A percentile compares a stretch with the other conserved stretches of the same genome.
Evolutionary conservation across 208 protist genomes (phyloP).

Genomic region (Crithidia expoeki): DNA sequence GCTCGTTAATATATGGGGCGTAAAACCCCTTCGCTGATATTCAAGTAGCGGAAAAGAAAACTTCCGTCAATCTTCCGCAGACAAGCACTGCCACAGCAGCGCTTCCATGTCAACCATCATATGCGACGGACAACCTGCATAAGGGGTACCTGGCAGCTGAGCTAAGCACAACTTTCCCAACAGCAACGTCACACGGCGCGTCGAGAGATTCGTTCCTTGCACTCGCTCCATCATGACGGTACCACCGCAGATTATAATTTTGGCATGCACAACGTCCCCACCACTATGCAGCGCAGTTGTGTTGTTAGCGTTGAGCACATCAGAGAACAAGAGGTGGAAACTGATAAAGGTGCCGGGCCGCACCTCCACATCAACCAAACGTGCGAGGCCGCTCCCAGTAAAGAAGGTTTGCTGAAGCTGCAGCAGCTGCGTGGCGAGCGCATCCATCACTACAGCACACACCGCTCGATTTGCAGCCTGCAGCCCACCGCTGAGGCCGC

Average conservation of each 20-base stretch:
- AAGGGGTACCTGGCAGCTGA: background rate
- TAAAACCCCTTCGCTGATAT: too few species aligned
- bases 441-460: conserved; percentile 67
- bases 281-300: background rate
- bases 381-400: conserved; percentile 41
- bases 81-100: conserved; percentile 40
- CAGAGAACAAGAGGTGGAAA: conserved; percentile 35
- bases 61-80: background rate
- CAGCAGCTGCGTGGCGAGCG: conserved; percentile 53
- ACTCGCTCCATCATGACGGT: conserved; percentile 59
- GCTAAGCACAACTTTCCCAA: conserved; percentile 13
- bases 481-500: conserved; percentile 62
- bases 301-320: background rate
- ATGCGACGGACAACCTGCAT: background rate
- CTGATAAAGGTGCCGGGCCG: conserved; percentile 67
- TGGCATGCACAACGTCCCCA: conserved; percentile 35
- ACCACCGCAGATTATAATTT: conserved; percentile 34
- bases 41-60: background rate
- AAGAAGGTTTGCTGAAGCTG: conserved; percentile 50
- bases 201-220: conserved; percentile 33
- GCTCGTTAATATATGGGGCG: background rate
- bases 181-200: conserved; percentile 25
- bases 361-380: conserved; percentile 50
- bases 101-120: conserved; percentile 54
- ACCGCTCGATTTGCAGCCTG: conserved; percentile 59